Base-by-base conservation (phyloP, 2,329 filamentous ascomycete species). In the Penicillium brasilianum region DNA sequence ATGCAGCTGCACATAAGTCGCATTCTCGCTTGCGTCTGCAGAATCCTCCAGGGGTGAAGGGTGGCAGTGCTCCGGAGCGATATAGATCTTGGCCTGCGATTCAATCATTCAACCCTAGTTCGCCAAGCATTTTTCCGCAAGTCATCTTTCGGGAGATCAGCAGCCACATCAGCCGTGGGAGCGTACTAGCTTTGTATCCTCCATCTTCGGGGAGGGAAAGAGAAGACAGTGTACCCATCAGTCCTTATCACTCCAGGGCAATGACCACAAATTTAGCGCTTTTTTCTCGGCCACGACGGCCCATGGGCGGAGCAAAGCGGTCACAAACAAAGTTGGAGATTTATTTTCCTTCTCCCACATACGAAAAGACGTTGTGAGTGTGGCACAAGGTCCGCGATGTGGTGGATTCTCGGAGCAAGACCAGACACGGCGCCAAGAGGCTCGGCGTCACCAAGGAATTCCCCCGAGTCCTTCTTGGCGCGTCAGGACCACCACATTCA, bases 381-480 rank as follows among this genome's bases (percentile, higher is more conserved):
- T 37, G 20, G 16, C 18, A 46, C 53, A 55, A 3, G 3, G 7
- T 55, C 43, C 39, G 28, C 41, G 28, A 28, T 34, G 22, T 34
- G 30, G 49, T 60, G 43, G 51, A 54, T 43, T 43, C 48, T 59
- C 36, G 36, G 58, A 49, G 28, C 39, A 49, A 63, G 37, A 43
- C 36, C 28, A 60, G 57, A 36, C 28, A 49, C 51, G 49, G 34
- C 53, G 66, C 66, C 66, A 68, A 68, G 66, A 30, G 50, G 51
- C 49, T 57, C 57, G 62, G 62, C 58, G 61, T 52, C 49, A 46
- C 20, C n/a, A 58, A 32, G 14, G 32, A 62, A 65, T 65, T 57
- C 54, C 60, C 53, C 66, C 62, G 64, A 64, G 62, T 50, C 36
- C 41, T 55, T 50, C 63, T 68, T 68, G 66, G 66, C 66, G 32